Percentiles rank a stretch among this genome's conserved stretches.
Evolutionary conservation across 1,284 basidiomycete genomes (phyloP).

Genomic region (Cryptococcus sp.): DNA sequence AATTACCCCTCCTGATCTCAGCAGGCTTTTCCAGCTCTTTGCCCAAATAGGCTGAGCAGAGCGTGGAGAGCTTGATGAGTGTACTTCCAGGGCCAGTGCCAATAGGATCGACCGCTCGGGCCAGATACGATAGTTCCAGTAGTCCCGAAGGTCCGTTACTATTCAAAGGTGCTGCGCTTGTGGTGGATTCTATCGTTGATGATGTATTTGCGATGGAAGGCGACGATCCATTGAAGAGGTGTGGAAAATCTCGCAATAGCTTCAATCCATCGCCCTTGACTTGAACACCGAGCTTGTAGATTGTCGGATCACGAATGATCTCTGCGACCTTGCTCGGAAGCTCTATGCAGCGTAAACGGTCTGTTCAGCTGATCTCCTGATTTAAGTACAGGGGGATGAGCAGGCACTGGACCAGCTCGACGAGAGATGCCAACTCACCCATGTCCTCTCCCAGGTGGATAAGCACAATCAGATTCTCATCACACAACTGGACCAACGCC

Average conservation of each 20-base stretch:
- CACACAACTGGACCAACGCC: slow-evolving; percentile 51
- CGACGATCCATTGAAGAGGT: slow-evolving; percentile 15
- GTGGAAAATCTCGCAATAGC: slow-evolving; percentile 47
- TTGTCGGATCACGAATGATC: slow-evolving; percentile 38
- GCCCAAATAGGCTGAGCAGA: slow-evolving; percentile 42
- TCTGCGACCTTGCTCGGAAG: slow-evolving; percentile 38
- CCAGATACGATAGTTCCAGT: slow-evolving; percentile 49
- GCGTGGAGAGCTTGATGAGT: slow-evolving; percentile 46
- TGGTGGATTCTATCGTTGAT: background rate
- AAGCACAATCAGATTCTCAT: slow-evolving; percentile 46
- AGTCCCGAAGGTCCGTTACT: slow-evolving; percentile 21
- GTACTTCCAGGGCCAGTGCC: slow-evolving; percentile 27
- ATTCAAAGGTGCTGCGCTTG: background rate
- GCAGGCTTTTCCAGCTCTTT: slow-evolving; percentile 40
- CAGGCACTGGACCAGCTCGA: background rate
- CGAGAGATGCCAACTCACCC: slow-evolving; percentile 25
- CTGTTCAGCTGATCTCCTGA: background rate
- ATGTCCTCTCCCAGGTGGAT: slow-evolving; percentile 45
- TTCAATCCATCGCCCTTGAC: slow-evolving; percentile 50
- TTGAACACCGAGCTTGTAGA: slow-evolving; percentile 51
- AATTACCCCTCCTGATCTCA: slow-evolving; percentile 43
- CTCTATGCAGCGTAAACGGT: slow-evolving; percentile 14
- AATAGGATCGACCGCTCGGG: slow-evolving; percentile 41
- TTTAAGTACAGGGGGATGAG: background rate
- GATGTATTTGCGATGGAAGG: background rate